Evolutionary conservation across 495 filamentous ascomycete species (phyloP).

Genomic region (Oleoguttula mirabilis): DNA sequence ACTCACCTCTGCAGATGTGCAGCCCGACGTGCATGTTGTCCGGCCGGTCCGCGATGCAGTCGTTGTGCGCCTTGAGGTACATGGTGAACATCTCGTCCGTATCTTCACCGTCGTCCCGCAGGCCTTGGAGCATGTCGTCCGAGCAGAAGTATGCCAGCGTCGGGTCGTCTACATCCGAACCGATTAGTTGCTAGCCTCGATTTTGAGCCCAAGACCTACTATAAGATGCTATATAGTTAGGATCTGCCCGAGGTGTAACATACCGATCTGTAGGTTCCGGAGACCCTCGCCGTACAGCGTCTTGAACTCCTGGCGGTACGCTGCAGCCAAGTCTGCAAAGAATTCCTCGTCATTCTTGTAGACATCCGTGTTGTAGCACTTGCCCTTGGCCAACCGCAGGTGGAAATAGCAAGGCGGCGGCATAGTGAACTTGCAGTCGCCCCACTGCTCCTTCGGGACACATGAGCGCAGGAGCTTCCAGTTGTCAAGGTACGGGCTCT

Average conservation of each 20-base stretch:
- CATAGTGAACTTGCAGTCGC: constrained; percentile 51
- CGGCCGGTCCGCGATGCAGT: constrained; percentile 27
- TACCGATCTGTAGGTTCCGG: constrained; percentile 30
- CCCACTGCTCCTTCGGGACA: constrained; percentile 36
- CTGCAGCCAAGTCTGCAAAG: constrained; percentile 28
- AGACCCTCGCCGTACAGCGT: constrained; percentile 27
- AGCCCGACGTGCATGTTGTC: constrained; percentile 31
- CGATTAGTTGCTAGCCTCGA: too few relatives aligned
- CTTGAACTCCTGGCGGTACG: constrained; percentile 29
- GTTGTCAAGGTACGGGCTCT: constrained; percentile 43
- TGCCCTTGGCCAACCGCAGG: constrained; percentile 49
- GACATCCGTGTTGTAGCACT: constrained; percentile 30
- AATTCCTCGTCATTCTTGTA: constrained; percentile 23
- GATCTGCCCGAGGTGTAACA: too few relatives aligned
- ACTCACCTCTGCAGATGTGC: constrained; percentile 31
- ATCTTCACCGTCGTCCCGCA: constrained; percentile 26
- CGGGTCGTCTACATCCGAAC: too few relatives aligned
- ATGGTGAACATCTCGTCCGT: constrained; percentile 24
- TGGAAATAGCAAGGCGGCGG: constrained; percentile 56
- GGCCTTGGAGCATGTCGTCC: constrained; percentile 26
- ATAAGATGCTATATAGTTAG: too few relatives aligned
- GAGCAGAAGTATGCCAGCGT: constrained; percentile 33
- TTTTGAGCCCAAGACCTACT: too few relatives aligned
- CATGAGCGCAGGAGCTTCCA: constrained; percentile 42
- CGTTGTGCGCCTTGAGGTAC: constrained; percentile 30